Conservation (phyloP, 1,139 yeast species). For the Yamadazyma jaroonii region DNA sequence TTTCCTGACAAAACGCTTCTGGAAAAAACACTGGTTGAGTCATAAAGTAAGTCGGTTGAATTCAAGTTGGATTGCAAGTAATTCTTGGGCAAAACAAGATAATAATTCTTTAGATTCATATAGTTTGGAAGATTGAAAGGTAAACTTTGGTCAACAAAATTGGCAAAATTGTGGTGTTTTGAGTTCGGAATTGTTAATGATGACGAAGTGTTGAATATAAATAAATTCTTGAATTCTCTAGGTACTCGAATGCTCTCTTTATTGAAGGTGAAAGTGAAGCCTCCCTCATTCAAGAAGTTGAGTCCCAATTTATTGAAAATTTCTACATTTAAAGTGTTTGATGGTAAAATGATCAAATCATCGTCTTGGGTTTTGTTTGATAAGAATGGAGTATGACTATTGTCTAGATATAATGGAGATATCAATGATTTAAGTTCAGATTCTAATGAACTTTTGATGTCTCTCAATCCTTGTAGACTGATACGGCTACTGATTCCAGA, state of each 20-base stretch:
- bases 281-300: constrained; percentile 15
- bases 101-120: constrained; percentile 28
- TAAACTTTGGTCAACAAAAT: constrained; percentile 19
- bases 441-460: constrained; percentile 12
- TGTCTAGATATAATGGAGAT: constrained; percentile 4
- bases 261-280: constrained; percentile 9
- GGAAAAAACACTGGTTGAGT: constrained; percentile 15
- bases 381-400: not conserved
- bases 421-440: constrained; percentile 14
- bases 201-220: constrained; percentile 31
- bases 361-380: not conserved
- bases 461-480: constrained; percentile 11
- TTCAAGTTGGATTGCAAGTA: constrained; percentile 11
- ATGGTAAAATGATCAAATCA: constrained; percentile 21
- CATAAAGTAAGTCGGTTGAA: constrained; percentile 3
- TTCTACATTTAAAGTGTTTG: constrained; percentile 18
- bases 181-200: constrained; percentile 10
- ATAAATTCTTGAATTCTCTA: constrained; percentile 26
- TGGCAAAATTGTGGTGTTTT: constrained; percentile 15
- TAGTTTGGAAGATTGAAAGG: constrained; percentile 36
- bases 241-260: constrained; percentile 18
- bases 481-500: constrained; percentile 3
- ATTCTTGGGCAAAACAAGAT: constrained; percentile 28
- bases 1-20: constrained; percentile 19
- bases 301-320: constrained; percentile 22